Conservation (phyloP, 176 grass and related monocot genomes). For the Zizania latifolia region DNA sequence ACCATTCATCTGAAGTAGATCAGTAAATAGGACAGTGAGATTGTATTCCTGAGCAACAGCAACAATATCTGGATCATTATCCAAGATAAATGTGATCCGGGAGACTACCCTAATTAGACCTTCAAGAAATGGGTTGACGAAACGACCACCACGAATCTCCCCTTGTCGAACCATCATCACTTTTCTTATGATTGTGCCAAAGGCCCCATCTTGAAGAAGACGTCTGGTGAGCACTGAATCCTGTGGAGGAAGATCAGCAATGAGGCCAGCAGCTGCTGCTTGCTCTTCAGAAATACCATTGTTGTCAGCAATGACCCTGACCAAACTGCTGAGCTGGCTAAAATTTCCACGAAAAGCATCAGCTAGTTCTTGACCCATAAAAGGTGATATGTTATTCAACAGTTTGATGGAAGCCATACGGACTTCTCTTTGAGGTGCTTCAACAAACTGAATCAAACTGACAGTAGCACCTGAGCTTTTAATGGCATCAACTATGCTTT, state of each 20-base stretch:
- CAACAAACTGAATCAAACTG: constrained; percentile 92
- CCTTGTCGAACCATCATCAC: constrained; percentile 64
- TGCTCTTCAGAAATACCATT: constrained; percentile 93
- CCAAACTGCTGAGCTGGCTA: constrained; percentile 74
- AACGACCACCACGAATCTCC: constrained; percentile 71
- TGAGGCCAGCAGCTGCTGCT: constrained; percentile 73
- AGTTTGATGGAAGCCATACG: constrained; percentile 88
- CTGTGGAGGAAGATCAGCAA: constrained; percentile 69
- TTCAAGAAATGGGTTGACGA: constrained; percentile 82
- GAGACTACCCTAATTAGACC: constrained; percentile 71
- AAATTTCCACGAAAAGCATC: constrained; percentile 77
- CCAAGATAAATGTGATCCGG: constrained; percentile 72
- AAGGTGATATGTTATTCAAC: constrained; percentile 67
- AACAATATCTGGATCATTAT: constrained; percentile 51
- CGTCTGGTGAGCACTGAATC: constrained; percentile 65
- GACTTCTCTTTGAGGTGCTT: constrained; percentile 94
- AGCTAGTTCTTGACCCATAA: constrained; percentile 81
- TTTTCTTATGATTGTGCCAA: constrained; percentile 59
- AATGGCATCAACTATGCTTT: constrained; percentile 79
- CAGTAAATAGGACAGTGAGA: constrained; percentile 76
- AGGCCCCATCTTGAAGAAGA: constrained; percentile 84
- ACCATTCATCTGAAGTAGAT: constrained; percentile 94
- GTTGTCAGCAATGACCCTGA: constrained; percentile 75
- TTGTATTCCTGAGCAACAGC: constrained; percentile 62
- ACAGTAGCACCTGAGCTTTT: constrained; percentile 93